Base-by-base conservation (phyloP, 2,329 filamentous ascomycete genomes). In the Scortechinia acanthostroma region DNA sequence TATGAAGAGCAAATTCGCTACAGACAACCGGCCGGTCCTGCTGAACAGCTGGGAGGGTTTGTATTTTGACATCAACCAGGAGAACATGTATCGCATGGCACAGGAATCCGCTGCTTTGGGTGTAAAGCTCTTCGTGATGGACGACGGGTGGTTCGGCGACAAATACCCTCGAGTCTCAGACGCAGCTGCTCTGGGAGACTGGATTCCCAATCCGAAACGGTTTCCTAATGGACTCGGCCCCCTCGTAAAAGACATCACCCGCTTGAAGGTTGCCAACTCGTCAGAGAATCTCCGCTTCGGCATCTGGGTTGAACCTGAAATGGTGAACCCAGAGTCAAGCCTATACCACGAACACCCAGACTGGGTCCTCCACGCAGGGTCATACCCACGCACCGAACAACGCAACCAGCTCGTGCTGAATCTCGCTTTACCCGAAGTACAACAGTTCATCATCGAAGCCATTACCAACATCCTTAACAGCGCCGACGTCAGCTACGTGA, bases 41-140 rank as follows among this genome's bases (percentile, higher is more conserved):
- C 66, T 84, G 19, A 85, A 85, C 55, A 81, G 77, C 28, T 85
- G 80, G 80, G 80, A 85, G 54, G 80, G 78, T 0, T 62, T 83
- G 0, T 67, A 68, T 14, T 82, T 80, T 51, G 59, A 80, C 50
- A 76, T 72, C 56, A 77, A 83, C 51, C 63, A 76, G 43, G 71
- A 64, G 14, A 73, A 68, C 1, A 70, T 84, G 22, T 71, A 77
- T 22, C 62, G 65, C 0, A 64, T 84, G 0, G 79, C 79, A 0
- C 53, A 72, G 33, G 69, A 78, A 49, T 70, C 79, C 0, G 77
- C 79, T 0, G 66, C 69, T 2, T 64, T 84, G 1, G 80, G 80
- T 1, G 69, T 76, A n/a, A 72, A 74, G 49, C 68, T 85, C 0
- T 79, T 85, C 40, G 80, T 84, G 0, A 70, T 80, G 42, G 80